Percentiles rank a stretch among this genome's conserved stretches.
These are phyloP conservation scores for Phyllosticta citrichinensis DNA, from an alignment of 2,329 filamentous ascomycete genomes.

Conservation along the genomic window DNA sequence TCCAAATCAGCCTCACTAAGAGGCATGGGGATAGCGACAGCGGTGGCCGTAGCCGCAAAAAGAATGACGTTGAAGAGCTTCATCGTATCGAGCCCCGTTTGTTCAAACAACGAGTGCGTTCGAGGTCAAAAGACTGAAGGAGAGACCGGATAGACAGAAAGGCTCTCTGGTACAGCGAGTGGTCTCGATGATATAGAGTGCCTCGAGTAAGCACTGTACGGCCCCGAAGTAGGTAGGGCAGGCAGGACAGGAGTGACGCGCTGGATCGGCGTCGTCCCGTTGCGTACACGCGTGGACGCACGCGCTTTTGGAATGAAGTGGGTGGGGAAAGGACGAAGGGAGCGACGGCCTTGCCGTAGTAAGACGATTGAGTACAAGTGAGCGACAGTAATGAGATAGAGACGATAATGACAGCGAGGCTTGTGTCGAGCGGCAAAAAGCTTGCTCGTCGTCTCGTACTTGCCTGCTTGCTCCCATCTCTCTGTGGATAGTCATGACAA, in stretches of 20 bases:
- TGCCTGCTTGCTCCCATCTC: neutral
- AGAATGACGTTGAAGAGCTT: conserved; percentile 2
- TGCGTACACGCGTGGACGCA: neutral
- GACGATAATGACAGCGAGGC: neutral
- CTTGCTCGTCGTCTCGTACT: neutral
- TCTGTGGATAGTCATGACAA: neutral
- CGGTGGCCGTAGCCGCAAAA: neutral
- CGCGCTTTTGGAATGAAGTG: neutral
- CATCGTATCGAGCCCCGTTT: neutral
- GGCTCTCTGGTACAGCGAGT: neutral
- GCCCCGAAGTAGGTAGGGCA: neutral
- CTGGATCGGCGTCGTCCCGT: neutral
- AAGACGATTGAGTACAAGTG: neutral
- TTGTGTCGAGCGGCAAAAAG: neutral
- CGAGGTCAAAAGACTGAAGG: neutral
- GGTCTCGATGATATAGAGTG: neutral
- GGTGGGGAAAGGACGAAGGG: neutral
- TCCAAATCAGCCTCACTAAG: conserved; percentile 8
- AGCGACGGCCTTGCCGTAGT: neutral
- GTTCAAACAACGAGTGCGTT: neutral
- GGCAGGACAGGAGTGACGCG: neutral
- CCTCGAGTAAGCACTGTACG: neutral
- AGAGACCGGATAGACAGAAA: neutral
- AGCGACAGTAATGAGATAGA: neutral
- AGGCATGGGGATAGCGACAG: conserved; percentile 1